Evolutionary conservation across 2,329 filamentous ascomycete species (phyloP).

Genomic region (Graphiopsis chlorocephala): DNA sequence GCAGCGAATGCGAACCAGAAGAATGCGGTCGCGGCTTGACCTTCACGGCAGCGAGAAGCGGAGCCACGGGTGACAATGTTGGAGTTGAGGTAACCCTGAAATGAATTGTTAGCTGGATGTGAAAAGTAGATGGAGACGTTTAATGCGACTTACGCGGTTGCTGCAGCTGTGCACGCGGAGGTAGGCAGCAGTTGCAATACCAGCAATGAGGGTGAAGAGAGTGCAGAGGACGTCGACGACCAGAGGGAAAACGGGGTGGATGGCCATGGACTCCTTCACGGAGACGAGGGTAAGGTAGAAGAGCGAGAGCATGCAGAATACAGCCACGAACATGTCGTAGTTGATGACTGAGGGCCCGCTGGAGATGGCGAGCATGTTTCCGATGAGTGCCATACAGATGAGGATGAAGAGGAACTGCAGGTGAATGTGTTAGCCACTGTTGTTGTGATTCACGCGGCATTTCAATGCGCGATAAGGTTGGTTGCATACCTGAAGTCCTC

Average conservation of each 20-base stretch:
- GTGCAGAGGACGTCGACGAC: slow-evolving; percentile 58
- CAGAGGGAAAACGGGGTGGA: slow-evolving; percentile 53
- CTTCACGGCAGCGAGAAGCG: slow-evolving; percentile 68
- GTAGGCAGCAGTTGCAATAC: slow-evolving; percentile 68
- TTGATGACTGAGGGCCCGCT: slow-evolving; percentile 51
- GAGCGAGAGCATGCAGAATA: slow-evolving; percentile 63
- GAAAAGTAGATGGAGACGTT: slow-evolving; percentile 17
- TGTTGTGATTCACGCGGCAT: neutral
- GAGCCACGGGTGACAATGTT: slow-evolving; percentile 49
- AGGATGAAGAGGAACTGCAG: slow-evolving; percentile 58
- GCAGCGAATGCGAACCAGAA: slow-evolving; percentile 73
- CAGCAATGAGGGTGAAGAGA: slow-evolving; percentile 69
- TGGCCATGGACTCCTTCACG: slow-evolving; percentile 53
- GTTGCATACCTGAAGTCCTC: slow-evolving; percentile 27
- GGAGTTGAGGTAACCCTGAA: slow-evolving; percentile 37
- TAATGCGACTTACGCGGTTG: slow-evolving; percentile 49
- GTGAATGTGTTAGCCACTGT: neutral
- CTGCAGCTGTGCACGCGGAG: slow-evolving; percentile 67
- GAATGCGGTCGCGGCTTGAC: slow-evolving; percentile 72
- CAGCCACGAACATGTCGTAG: slow-evolving; percentile 67
- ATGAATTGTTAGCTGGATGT: slow-evolving; percentile 12
- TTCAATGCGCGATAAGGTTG: neutral
- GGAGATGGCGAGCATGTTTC: slow-evolving; percentile 58
- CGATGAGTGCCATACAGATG: slow-evolving; percentile 59
- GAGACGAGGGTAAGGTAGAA: slow-evolving; percentile 60